These are phyloP conservation scores for Steccherinum ochraceum DNA, from an alignment of 768 basidiomycete genomes.

Conservation along the genomic window DNA sequence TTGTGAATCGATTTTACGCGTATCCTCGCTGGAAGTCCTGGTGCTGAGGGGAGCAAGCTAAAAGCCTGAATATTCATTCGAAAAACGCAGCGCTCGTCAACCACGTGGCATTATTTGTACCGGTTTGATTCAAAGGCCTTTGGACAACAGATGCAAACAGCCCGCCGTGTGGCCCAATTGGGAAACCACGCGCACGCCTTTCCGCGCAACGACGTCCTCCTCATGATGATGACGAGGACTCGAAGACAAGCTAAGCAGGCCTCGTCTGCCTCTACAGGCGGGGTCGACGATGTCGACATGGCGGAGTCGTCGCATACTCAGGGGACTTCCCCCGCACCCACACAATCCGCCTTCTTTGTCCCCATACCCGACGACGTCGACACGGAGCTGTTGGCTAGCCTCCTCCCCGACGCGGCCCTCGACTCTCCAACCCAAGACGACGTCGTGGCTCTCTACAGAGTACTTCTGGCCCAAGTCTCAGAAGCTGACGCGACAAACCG, in stretches of 20 bases:
- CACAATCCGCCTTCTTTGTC: constrained; percentile 31
- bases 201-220: constrained; percentile 5
- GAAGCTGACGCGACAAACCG: constrained; percentile 50
- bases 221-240: constrained; percentile 36
- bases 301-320: constrained; percentile 24
- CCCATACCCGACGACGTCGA: constrained; percentile 65
- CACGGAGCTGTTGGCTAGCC: constrained; percentile 45
- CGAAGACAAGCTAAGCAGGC: constrained; percentile 57
- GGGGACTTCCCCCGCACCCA: constrained; percentile 23
- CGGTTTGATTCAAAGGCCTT: constrained; percentile 18
- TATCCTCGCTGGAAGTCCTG: too few relatives aligned
- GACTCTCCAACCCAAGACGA: constrained; percentile 51
- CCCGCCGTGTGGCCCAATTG: constrained; percentile 2
- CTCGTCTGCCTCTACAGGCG: constrained; percentile 29
- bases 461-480: constrained; percentile 48
- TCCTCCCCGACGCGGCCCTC: constrained; percentile 59
- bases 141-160: constrained; percentile 19
- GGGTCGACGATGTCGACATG: neutral
- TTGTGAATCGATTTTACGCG: too few relatives aligned
- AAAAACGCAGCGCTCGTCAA: too few relatives aligned
- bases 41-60: too few relatives aligned
- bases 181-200: constrained; percentile 9
- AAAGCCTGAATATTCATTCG: too few relatives aligned
- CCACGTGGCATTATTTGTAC: constrained; percentile 11
- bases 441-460: constrained; percentile 56